Base-by-base conservation (phyloP, 768 basidiomycete species). In the Phylloporus arenicola region DNA sequence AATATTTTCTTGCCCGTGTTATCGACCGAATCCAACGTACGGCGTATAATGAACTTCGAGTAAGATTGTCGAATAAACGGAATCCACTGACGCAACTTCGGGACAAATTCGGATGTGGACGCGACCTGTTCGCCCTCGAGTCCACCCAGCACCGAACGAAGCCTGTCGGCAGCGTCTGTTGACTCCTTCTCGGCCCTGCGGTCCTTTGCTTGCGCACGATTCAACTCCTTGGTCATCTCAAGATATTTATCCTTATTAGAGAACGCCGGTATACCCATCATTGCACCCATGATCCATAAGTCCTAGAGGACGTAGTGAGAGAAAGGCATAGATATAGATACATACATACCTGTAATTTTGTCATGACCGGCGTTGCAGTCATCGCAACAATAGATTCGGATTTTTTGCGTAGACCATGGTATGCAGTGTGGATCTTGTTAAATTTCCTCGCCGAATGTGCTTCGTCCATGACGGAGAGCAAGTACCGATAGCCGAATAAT, bases 261-360 rank as follows among this genome's bases (percentile, higher is more conserved):
- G n/a, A 53, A 39, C 1, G 2, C 0, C 0, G 8, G 1, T 0
- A 49, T 50, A 0, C 34, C 49, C 39, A 54, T 24, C 10, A 47
- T 14, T 4, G 35, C 13, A 1, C 53, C 53, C 11, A 54, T 46
- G 1, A 54, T 27, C 53, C 53, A 54, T 4, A 54, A 17, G 30
- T 54, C 44, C 49, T 54, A 16, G 3, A 16, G 17, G 4, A 37
- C n/a, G 17, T 5, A 6, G 9, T 29, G 27, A 8, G 27, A 1
- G 2, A 5, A 29, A 8, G 27, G 4, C 8, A 3, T 10, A 29
- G 9, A 29, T 8, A 10, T 29, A 10, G 4, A 8, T 5, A 6
- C 9, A 8, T 8, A 29, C 27, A 7, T 27, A 53, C 51, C 17
- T 53, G 47, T 3, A 53, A 13, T 38, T 53, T 55, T 1, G 51